A percentile compares a stretch with the other conserved stretches of the same genome.
phyloP scores from a whole-genome alignment of 140 eudicot genomes.

The Bidens hawaiensis region DNA sequence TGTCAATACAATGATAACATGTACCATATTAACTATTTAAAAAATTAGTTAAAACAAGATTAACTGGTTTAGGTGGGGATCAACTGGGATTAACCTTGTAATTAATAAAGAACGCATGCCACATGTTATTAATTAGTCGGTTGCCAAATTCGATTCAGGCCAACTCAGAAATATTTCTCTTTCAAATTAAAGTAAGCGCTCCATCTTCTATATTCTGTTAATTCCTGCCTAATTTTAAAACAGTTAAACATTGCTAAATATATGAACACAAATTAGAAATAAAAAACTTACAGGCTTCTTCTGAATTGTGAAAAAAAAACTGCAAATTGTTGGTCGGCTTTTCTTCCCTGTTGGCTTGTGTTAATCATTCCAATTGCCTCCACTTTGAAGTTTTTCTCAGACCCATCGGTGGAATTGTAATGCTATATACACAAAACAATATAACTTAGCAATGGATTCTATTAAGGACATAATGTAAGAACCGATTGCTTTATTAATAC shows the following conservation, averaged over 20 bases:
- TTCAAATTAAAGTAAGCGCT: not conserved
- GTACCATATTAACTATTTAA: not conserved
- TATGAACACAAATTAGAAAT: not conserved
- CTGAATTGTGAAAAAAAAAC: not conserved
- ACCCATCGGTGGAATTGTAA: not conserved
- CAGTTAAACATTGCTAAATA: not conserved
- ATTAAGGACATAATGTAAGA: not conserved
- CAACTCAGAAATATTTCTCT: not conserved
- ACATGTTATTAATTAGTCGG: constrained; percentile 3
- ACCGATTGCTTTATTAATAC: not conserved
- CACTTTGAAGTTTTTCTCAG: not conserved
- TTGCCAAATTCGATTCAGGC: not conserved
- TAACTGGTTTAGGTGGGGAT: not conserved
- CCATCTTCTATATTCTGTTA: not conserved
- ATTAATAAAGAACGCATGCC: not conserved
- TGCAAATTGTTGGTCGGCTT: not conserved
- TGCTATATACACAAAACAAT: not conserved
- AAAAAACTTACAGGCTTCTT: constrained; percentile 13
- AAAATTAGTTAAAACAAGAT: not conserved
- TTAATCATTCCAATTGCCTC: constrained; percentile 1
- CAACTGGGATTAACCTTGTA: constrained; percentile 9
- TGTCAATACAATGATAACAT: no score
- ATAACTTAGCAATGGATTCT: constrained; percentile 8
- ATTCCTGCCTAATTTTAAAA: constrained; percentile 4
- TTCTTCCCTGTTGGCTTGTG: not conserved